Evolutionary conservation across 768 basidiomycete species (phyloP), one percentile per base, ranked within the genome.

Genomic region (Hebeloma cylindrosporum): DNA sequence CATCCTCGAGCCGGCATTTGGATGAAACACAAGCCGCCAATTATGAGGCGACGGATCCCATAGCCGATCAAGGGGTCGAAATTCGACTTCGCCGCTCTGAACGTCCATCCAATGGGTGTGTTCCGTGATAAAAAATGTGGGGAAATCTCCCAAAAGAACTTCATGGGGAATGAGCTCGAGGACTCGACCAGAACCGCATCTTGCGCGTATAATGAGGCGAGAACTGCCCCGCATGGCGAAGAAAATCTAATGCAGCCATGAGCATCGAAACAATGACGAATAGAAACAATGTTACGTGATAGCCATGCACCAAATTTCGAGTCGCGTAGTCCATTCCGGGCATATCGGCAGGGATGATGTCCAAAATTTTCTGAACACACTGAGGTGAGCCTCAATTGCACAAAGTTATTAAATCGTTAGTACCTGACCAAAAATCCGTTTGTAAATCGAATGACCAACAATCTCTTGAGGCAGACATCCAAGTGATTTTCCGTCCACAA

Each of bases 401-500:
- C 31, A 33, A 34, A 13, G 31, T 3, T n/a, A n/a, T 11, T 30
- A 23, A 32, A 18, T 7, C 30, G 11, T 30, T 22, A 14, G n/a
- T 51, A 71, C 73, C 45, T 61, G 28, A 21, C 63, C 60, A 31
- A 78, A 66, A 14, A 75, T 44, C 5, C 61, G 56, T 13, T 33
- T 33, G 43, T 73, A 77, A 2, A 60, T 52, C 1, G 60, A 22
- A 51, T 75, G 64, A 0, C 18, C 36, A 2, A 55, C 30, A 21
- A 77, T 70, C 0, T 50, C 45, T 6, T 30, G 21, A 0, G 75
- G 71, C 10, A 78, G 62, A 17, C 61, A 63, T 13, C 70, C 67
- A 6, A 71, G 43, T 1, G 67, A 61, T 45, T 64, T 64, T 6
- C 75, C 75, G 7, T 70, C 55, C 7, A 79, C 60, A 13, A 76